phyloP scores from a whole-genome alignment of 257 asterid genomes.

The Prunella vulgaris region DNA sequence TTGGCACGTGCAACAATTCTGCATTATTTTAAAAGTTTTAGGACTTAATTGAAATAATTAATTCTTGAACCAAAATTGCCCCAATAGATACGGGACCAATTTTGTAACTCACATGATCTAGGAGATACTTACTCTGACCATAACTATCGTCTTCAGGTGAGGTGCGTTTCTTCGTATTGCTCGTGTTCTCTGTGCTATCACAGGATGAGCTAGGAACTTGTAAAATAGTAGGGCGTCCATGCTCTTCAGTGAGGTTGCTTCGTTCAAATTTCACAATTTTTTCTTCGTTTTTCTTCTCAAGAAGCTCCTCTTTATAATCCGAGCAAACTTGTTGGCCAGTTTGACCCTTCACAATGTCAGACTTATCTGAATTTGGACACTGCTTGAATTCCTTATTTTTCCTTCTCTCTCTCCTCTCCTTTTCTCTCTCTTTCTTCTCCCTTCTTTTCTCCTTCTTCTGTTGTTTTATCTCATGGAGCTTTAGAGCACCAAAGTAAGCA shows the following conservation, averaged over 20 bases:
- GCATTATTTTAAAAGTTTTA: no score
- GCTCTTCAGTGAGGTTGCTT: conserved; percentile 68
- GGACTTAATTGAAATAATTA: no score
- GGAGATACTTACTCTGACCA: conserved; percentile 28
- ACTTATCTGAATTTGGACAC: conserved; percentile 14
- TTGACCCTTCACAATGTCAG: conserved; percentile 6
- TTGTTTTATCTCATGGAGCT: conserved; percentile 56
- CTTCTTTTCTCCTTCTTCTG: conserved; percentile 19
- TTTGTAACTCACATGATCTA: background rate
- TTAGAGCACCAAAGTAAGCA: conserved; percentile 59
- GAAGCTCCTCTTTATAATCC: conserved; percentile 12
- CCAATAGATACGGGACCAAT: no score
- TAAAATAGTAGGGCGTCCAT: conserved; percentile 27
- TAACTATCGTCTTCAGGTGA: conserved; percentile 25
- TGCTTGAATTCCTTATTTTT: conserved; percentile 26
- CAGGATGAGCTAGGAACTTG: conserved; percentile 50
- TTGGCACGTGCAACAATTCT: no score
- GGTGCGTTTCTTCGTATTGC: conserved; percentile 44
- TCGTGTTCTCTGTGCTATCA: conserved; percentile 68
- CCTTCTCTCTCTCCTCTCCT: conserved; percentile 8
- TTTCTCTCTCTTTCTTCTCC: conserved; percentile 19
- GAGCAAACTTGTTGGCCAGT: conserved; percentile 1
- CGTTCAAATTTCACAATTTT: conserved; percentile 43
- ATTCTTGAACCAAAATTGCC: no score
- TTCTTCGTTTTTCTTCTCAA: conserved; percentile 18